Conservation (phyloP, 2,329 filamentous ascomycete species). For the Scorias spongiosa region DNA sequence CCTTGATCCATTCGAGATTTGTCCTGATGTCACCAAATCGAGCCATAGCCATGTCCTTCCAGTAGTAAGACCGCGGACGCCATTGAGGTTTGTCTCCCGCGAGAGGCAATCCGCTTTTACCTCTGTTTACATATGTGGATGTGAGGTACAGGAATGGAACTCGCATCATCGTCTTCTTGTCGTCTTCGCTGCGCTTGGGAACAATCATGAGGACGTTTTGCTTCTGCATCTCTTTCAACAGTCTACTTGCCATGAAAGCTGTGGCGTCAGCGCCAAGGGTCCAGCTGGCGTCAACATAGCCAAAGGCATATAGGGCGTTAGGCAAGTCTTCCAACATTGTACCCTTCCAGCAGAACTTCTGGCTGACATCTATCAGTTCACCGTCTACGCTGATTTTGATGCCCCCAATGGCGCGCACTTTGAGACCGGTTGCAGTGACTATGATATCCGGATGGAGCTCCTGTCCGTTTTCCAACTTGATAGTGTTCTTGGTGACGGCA, state of each 20-base stretch:
- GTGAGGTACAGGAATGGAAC: constrained; percentile 29
- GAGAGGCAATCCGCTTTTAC: constrained; percentile 29
- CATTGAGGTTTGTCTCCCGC: constrained; percentile 30
- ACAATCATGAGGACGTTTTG: constrained; percentile 28
- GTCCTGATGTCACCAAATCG: constrained; percentile 27
- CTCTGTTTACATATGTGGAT: constrained; percentile 37
- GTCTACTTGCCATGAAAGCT: constrained; percentile 32
- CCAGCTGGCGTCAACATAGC: constrained; percentile 48
- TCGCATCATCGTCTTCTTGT: constrained; percentile 24
- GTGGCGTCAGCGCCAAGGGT: constrained; percentile 45
- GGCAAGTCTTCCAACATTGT: constrained; percentile 49
- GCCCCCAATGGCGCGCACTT: constrained; percentile 35
- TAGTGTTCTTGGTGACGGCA: constrained; percentile 29
- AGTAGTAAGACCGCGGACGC: constrained; percentile 29
- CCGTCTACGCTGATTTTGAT: constrained; percentile 37
- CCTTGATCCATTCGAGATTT: constrained; percentile 22
- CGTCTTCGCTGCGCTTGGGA: constrained; percentile 26
- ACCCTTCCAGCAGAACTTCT: constrained; percentile 45
- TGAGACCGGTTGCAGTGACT: constrained; percentile 46
- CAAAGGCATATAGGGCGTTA: constrained; percentile 43
- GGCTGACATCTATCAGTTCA: constrained; percentile 26
- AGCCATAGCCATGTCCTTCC: constrained; percentile 28
- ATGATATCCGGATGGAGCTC: constrained; percentile 37
- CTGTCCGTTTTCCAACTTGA: constrained; percentile 29
- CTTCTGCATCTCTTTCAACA: constrained; percentile 36